phyloP scores from a whole-genome alignment of 768 basidiomycete genomes.

The Amanita rubescens region DNA sequence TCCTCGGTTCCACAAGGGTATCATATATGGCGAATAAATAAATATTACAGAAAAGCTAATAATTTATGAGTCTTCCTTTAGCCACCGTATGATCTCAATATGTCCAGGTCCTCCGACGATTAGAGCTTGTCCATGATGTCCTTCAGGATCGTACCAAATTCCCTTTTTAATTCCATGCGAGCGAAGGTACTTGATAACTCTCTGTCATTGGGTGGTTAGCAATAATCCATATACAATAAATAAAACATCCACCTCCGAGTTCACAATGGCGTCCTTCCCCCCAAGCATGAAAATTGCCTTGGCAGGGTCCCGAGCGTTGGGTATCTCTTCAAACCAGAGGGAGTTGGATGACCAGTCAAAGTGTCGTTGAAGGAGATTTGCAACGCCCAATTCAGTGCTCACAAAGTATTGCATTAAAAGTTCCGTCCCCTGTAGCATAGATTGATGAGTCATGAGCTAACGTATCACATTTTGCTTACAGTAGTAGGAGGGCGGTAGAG shows the following conservation, averaged over 20 bases:
- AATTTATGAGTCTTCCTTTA: constrained; percentile 17
- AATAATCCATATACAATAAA: not conserved
- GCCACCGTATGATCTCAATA: constrained; percentile 56
- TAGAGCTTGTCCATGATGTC: constrained; percentile 58
- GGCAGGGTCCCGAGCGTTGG: constrained; percentile 59
- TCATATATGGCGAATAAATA: not conserved
- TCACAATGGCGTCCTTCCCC: constrained; percentile 75
- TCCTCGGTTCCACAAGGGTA: constrained; percentile 21
- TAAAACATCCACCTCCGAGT: constrained; percentile 47
- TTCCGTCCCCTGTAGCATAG: constrained; percentile 57
- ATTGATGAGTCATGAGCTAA: constrained; percentile 1
- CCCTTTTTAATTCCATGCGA: constrained; percentile 69
- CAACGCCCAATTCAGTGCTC: constrained; percentile 79
- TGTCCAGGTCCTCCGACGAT: constrained; percentile 44
- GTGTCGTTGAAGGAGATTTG: constrained; percentile 75
- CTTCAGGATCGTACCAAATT: constrained; percentile 55
- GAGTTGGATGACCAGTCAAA: constrained; percentile 87
- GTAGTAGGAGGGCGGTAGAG: constrained; percentile 64
- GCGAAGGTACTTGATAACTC: constrained; percentile 65
- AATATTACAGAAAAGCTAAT: not conserved
- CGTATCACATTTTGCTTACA: constrained; percentile 29
- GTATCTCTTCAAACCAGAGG: constrained; percentile 87
- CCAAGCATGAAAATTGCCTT: constrained; percentile 73
- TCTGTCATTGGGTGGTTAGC: constrained; percentile 28
- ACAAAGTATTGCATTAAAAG: constrained; percentile 85